Conservation (phyloP, 2,329 filamentous ascomycete species). For the Daldinia sp. region DNA sequence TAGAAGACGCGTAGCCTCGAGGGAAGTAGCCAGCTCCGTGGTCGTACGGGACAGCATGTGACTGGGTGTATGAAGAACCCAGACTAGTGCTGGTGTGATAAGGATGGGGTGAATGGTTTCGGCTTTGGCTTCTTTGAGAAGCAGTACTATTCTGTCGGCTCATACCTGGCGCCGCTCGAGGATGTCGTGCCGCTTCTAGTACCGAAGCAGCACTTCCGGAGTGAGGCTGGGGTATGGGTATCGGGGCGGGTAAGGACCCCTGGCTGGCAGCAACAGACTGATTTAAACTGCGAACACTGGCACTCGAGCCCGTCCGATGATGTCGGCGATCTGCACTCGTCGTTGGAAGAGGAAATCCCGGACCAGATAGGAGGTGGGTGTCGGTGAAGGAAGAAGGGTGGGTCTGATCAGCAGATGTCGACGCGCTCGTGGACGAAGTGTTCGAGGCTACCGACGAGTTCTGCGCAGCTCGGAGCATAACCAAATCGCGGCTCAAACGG, state of each 20-base stretch:
- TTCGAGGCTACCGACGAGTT: conserved; percentile 76
- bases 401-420: conserved; percentile 62
- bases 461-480: conserved; percentile 78
- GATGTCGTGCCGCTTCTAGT: conserved; percentile 61
- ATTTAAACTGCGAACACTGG: conserved; percentile 62
- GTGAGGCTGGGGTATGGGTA: conserved; percentile 49
- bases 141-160: conserved; percentile 67
- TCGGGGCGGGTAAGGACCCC: conserved; percentile 53
- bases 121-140: conserved; percentile 65
- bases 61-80: conserved; percentile 60
- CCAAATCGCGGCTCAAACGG: conserved; percentile 89
- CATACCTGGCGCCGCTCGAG: conserved; percentile 55
- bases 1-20: conserved; percentile 53
- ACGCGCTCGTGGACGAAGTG: conserved; percentile 69
- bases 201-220: conserved; percentile 56
- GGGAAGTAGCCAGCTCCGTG: conserved; percentile 51
- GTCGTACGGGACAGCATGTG: conserved; percentile 57
- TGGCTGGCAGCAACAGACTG: conserved; percentile 61
- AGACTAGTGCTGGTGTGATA: conserved; percentile 45
- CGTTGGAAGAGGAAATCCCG: conserved; percentile 68
- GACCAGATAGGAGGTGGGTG: conserved; percentile 66
- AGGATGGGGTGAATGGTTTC: conserved; percentile 51
- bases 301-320: conserved; percentile 69
- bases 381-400: conserved; percentile 58
- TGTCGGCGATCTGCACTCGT: conserved; percentile 62